These are phyloP conservation scores for Aspergillus egyptiacus DNA, from an alignment of 495 filamentous ascomycete species.

Conservation along the genomic window DNA sequence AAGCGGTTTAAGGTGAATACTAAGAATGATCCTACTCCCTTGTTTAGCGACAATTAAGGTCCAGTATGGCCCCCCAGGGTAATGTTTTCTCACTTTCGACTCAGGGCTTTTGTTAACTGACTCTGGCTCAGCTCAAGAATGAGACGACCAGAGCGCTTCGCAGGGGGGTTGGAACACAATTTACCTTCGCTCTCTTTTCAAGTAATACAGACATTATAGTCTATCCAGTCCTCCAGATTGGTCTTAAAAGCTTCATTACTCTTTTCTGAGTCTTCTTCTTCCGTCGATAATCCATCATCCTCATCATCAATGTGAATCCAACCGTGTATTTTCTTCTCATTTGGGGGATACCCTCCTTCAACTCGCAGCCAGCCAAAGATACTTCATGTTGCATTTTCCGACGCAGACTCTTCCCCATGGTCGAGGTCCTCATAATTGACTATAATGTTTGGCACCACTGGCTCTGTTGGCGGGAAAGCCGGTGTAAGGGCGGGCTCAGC, in stretches of 20 bases:
- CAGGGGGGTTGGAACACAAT: too few species aligned
- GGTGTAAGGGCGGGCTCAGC: neutral
- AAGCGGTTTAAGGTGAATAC: too few species aligned
- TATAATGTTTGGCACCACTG: neutral
- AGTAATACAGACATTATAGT: neutral
- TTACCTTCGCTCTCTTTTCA: too few species aligned
- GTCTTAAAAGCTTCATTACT: neutral
- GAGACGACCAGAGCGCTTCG: too few species aligned
- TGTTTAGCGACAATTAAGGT: too few species aligned
- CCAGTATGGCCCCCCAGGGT: too few species aligned
- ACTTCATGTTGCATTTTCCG: slow-evolving; percentile 1
- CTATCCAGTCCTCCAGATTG: neutral
- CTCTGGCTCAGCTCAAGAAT: too few species aligned
- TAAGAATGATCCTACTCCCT: too few species aligned
- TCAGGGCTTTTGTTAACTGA: too few species aligned
- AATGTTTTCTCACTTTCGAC: too few species aligned
- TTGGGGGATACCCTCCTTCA: slow-evolving; percentile 1
- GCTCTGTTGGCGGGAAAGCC: neutral
- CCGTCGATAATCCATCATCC: neutral
- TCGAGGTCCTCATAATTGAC: neutral
- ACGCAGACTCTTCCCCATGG: neutral
- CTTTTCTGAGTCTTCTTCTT: neutral
- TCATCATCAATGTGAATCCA: neutral
- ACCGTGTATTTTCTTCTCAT: slow-evolving; percentile 2
- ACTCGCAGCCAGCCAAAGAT: slow-evolving; percentile 6